phyloP scores from a whole-genome alignment of 2,329 filamentous ascomycete species.

The Penicillium capsulatum region DNA sequence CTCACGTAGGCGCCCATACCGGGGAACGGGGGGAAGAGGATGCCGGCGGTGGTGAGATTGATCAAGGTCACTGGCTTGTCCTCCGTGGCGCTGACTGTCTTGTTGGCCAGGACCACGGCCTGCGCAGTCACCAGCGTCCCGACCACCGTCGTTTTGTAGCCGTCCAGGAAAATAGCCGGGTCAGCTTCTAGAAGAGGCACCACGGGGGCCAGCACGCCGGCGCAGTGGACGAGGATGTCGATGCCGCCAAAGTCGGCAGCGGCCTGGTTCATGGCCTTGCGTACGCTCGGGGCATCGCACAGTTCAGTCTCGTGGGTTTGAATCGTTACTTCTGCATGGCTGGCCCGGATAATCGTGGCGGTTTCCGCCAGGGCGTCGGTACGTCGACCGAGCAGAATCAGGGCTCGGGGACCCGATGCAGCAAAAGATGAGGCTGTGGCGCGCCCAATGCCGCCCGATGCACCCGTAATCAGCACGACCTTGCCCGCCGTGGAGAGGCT shows the following conservation, averaged over 20 bases:
- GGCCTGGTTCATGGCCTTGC: constrained; percentile 1
- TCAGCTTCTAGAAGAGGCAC: constrained; percentile 28
- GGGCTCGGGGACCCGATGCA: constrained; percentile 41
- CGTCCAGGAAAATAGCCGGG: constrained; percentile 28
- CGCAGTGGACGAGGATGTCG: constrained; percentile 42
- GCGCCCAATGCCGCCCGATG: constrained; percentile 46
- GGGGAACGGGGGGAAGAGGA: too few species aligned
- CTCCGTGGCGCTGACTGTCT: background rate
- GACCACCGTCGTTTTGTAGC: constrained; percentile 2
- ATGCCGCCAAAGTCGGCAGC: constrained; percentile 19
- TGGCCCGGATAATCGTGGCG: constrained; percentile 34
- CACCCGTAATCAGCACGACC: constrained; percentile 44
- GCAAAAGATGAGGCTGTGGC: constrained; percentile 45
- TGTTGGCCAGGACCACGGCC: background rate
- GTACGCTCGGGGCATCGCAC: constrained; percentile 2
- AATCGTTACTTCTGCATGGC: constrained; percentile 35
- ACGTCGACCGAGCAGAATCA: constrained; percentile 45
- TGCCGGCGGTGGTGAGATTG: too few species aligned
- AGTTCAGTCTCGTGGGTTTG: constrained; percentile 20
- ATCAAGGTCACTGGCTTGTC: too few species aligned
- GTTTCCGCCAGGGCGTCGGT: constrained; percentile 34
- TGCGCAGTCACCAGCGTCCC: background rate
- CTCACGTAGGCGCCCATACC: too few species aligned
- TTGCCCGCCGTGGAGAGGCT: constrained; percentile 41
- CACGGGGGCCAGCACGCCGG: constrained; percentile 29